phyloP scores from a whole-genome alignment of 495 filamentous ascomycete species.

The Massariosphaeria phaeospora region DNA sequence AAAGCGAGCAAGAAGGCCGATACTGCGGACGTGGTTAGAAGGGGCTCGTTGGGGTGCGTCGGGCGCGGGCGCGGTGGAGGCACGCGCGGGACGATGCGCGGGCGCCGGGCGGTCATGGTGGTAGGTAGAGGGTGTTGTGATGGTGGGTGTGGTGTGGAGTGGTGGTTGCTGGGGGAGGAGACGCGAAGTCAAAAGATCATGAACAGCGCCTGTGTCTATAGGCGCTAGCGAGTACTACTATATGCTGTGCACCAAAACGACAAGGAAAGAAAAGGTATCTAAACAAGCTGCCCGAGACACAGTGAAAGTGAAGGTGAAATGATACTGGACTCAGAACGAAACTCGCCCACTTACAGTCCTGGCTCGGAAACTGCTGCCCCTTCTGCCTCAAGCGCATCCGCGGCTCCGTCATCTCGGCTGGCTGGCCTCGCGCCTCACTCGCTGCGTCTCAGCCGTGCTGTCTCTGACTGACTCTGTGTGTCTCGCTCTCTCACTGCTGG shows the following conservation, averaged over 20 bases:
- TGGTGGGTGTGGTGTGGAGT: background rate
- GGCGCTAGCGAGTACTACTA: no score
- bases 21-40: constrained; percentile 48
- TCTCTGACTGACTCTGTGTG: no score
- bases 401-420: constrained; percentile 38
- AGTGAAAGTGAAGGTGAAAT: constrained; percentile 5
- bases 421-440: background rate
- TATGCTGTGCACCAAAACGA: no score
- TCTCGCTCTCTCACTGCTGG: no score
- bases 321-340: background rate
- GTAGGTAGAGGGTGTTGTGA: background rate
- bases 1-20: constrained; percentile 77
- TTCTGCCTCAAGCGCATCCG: constrained; percentile 61
- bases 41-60: background rate
- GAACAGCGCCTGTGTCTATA: no score
- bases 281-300: background rate
- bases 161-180: background rate
- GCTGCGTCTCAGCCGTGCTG: background rate
- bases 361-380: constrained; percentile 81
- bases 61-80: constrained; percentile 9
- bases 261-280: background rate
- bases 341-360: constrained; percentile 57
- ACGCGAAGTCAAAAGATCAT: background rate
- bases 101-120: background rate
- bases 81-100: constrained; percentile 8